Evolutionary conservation across 176 grass and related monocot species (phyloP).

Genomic region (Oryza meridionalis): DNA sequence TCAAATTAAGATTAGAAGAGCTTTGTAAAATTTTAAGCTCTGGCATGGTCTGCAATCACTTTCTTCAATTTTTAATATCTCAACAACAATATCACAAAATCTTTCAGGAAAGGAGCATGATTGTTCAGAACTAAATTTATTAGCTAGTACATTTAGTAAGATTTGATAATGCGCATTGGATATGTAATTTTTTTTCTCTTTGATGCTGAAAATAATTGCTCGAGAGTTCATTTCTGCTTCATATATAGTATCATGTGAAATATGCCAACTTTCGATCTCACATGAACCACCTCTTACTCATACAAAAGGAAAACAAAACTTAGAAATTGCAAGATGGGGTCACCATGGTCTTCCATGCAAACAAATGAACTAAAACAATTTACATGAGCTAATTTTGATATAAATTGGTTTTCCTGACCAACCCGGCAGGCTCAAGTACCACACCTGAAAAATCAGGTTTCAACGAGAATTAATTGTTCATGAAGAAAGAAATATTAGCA

Average conservation of each 20-base stretch:
- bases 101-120: too few relatives aligned
- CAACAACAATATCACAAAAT: too few relatives aligned
- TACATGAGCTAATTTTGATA: neutral
- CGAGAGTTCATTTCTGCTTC: neutral
- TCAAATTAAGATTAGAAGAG: too few relatives aligned
- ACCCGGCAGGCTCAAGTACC: neutral
- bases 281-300: neutral
- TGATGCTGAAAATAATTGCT: neutral
- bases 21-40: too few relatives aligned
- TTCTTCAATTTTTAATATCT: too few relatives aligned
- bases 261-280: neutral
- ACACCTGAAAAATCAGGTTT: neutral
- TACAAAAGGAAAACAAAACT: too few relatives aligned
- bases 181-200: neutral
- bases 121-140: too few relatives aligned
- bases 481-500: neutral
- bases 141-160: too few relatives aligned
- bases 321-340: neutral
- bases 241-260: constrained; percentile 8
- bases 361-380: neutral
- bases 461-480: neutral
- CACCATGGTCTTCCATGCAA: neutral
- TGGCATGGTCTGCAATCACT: too few relatives aligned
- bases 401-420: neutral
- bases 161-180: too few relatives aligned